Evolutionary conservation across 352 stramenopile species (phyloP).

Genomic region (Hyaloperonospora brassicae): DNA sequence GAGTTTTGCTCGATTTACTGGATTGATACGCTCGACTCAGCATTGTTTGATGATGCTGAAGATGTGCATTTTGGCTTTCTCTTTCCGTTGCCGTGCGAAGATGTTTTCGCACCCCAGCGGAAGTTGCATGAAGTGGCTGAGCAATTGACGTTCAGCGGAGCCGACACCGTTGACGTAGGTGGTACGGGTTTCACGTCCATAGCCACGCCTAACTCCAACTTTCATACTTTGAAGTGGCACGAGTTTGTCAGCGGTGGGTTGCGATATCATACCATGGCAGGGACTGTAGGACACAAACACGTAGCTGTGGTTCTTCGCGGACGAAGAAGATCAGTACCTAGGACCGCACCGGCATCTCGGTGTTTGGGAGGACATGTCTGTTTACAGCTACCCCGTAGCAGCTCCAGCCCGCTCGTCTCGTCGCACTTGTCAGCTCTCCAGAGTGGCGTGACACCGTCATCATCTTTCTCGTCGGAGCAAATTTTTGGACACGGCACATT

Average conservation of each 20-base stretch:
- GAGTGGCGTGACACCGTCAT: conserved; percentile 6
- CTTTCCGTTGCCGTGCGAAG: conserved; percentile 74
- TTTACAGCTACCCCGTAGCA: conserved; percentile 26
- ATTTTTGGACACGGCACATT: conserved; percentile 61
- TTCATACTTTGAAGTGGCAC: conserved; percentile 63
- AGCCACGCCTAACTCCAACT: conserved; percentile 58
- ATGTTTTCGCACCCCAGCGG: conserved; percentile 68
- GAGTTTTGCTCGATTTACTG: conserved; percentile 68
- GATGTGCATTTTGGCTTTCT: conserved; percentile 65
- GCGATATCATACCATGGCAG: conserved; percentile 52
- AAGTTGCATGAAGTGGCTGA: conserved; percentile 75
- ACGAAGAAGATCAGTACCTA: conserved; percentile 24
- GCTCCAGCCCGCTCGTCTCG: conserved; percentile 17
- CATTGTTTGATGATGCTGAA: conserved; percentile 53
- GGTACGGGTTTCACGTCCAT: conserved; percentile 36
- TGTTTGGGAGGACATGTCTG: conserved; percentile 16
- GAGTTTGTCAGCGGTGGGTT: conserved; percentile 60
- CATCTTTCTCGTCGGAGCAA: conserved; percentile 31
- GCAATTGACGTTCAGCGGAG: conserved; percentile 53
- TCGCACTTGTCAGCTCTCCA: conserved; percentile 11
- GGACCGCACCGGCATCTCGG: conserved; percentile 25
- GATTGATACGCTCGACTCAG: conserved; percentile 53
- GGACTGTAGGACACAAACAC: conserved; percentile 46
- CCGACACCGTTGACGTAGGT: conserved; percentile 13
- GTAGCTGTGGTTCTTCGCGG: conserved; percentile 46